Evolutionary conservation across 148 eudicot species (phyloP).

Genomic region (Beta vulgaris): DNA sequence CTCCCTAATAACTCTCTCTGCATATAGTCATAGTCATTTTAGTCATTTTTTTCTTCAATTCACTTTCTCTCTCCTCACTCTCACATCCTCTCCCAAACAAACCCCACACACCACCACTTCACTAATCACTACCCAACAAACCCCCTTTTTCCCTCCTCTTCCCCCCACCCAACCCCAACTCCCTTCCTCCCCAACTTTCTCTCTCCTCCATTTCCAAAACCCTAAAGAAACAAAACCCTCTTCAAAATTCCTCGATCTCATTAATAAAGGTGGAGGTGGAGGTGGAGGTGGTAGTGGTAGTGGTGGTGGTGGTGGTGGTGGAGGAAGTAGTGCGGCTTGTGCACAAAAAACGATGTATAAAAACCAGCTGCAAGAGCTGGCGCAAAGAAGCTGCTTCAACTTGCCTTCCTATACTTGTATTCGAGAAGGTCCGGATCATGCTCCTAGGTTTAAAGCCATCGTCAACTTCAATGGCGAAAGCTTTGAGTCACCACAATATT

Average conservation of each 20-base stretch:
- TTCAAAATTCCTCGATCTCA: no score
- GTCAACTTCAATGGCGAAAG: conserved; percentile 80
- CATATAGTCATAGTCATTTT: no score
- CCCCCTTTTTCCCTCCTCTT: conserved; percentile 10
- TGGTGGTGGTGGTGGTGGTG: background rate
- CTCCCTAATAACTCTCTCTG: conserved; percentile 2
- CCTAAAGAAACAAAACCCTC: conserved; percentile 1
- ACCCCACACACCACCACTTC: conserved; percentile 22
- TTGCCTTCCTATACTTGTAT: conserved; percentile 69
- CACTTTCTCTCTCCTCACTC: background rate
- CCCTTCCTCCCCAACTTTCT: conserved; percentile 5
- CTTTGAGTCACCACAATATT: conserved; percentile 76
- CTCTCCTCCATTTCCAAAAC: background rate
- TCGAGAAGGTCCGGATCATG: conserved; percentile 91
- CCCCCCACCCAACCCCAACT: conserved; percentile 1
- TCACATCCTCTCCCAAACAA: conserved; percentile 19
- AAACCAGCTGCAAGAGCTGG: conserved; percentile 95
- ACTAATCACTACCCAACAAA: conserved; percentile 28
- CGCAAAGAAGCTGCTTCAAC: conserved; percentile 87
- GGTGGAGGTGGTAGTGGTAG: background rate
- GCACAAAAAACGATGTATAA: conserved; percentile 71
- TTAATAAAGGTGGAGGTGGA: background rate
- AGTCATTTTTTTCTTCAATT: conserved; percentile 1
- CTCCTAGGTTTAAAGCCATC: conserved; percentile 75
- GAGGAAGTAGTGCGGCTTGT: no score